A percentile compares a stretch with the other conserved stretches of the same genome.
These are phyloP conservation scores for Nicotiana noctiflora DNA, from an alignment of 257 asterid species.

Conservation along the genomic window DNA sequence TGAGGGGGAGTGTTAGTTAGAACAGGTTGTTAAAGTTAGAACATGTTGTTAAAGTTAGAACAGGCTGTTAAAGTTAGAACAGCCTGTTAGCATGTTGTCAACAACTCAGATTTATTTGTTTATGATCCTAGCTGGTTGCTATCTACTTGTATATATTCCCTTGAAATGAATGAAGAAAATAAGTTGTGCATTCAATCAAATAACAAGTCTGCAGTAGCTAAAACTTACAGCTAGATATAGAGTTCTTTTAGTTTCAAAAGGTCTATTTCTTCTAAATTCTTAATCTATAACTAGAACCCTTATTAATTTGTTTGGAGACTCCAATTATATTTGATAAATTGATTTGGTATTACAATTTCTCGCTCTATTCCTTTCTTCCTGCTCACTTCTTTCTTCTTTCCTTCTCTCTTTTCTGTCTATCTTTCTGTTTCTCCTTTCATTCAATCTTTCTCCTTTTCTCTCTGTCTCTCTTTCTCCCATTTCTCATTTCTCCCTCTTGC, in stretches of 20 bases:
- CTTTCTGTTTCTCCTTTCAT: not conserved
- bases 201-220: too few relatives aligned
- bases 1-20: too few relatives aligned
- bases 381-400: not conserved
- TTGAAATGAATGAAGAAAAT: too few relatives aligned
- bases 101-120: too few relatives aligned
- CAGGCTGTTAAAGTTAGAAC: too few relatives aligned
- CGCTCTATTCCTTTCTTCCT: not conserved
- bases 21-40: too few relatives aligned
- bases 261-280: not conserved
- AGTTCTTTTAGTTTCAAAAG: not conserved
- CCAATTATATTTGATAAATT: not conserved
- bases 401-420: not conserved
- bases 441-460: not conserved
- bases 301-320: not conserved
- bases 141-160: too few relatives aligned
- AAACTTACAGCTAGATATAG: too few relatives aligned
- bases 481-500: constrained; percentile 1
- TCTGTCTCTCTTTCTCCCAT: not conserved
- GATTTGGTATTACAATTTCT: not conserved
- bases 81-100: too few relatives aligned
- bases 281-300: not conserved
- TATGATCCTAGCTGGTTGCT: too few relatives aligned
- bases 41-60: too few relatives aligned
- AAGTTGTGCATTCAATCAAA: too few relatives aligned